phyloP scores from a whole-genome alignment of 2,329 filamentous ascomycete species.

The Microdochium nivale region DNA sequence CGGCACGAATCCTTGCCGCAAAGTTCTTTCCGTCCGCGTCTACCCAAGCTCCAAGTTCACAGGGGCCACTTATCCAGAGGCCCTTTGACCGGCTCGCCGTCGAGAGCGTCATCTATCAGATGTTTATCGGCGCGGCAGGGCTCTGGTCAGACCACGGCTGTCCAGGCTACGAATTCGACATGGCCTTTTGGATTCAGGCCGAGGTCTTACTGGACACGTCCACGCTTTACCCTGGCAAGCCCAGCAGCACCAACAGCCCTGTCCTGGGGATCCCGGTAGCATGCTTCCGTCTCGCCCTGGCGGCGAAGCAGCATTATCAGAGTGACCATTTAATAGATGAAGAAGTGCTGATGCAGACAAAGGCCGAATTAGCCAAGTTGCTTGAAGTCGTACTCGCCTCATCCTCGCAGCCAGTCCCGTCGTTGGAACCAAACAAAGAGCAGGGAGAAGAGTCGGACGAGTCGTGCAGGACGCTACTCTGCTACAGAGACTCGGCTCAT shows the following conservation, averaged over 20 bases:
- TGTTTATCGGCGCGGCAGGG: constrained; percentile 10
- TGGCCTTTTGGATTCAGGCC: neutral
- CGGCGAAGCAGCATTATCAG: too few relatives aligned
- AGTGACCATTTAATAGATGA: too few relatives aligned
- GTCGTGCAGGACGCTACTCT: too few relatives aligned
- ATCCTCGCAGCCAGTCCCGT: too few relatives aligned
- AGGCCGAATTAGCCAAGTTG: too few relatives aligned
- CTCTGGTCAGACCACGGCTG: constrained; percentile 8
- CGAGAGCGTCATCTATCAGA: constrained; percentile 15
- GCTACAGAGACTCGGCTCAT: too few relatives aligned
- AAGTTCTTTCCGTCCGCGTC: too few relatives aligned
- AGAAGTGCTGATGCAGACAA: too few relatives aligned
- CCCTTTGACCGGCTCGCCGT: constrained; percentile 12
- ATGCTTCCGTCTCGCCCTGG: too few relatives aligned
- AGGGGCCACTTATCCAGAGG: constrained; percentile 3
- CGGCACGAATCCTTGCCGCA: constrained; percentile 12
- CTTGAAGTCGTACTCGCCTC: too few relatives aligned
- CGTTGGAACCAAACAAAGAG: too few relatives aligned
- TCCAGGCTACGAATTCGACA: constrained; percentile 6
- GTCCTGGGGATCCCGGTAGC: constrained; percentile 14
- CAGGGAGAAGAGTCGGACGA: too few relatives aligned
- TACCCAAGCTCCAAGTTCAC: constrained; percentile 6
- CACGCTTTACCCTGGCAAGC: neutral
- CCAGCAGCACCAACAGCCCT: constrained; percentile 9
- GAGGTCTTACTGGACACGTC: neutral